Evolutionary conservation across 371 early-diverging fungal species (phyloP).

Genomic region (Actinomortierella ambigua): DNA sequence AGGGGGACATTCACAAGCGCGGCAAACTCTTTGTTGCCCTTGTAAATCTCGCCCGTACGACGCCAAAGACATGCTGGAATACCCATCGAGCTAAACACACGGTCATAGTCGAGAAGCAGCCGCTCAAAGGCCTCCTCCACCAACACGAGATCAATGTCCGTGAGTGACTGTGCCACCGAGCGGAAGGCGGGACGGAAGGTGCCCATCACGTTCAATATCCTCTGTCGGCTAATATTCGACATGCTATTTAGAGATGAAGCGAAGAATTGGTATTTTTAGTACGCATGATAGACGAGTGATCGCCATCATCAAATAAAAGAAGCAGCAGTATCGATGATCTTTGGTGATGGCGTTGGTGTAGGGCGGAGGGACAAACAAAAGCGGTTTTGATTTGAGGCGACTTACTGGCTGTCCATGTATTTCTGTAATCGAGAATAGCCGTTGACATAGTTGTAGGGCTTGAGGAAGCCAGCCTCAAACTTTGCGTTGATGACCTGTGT

Average conservation of each 20-base stretch:
- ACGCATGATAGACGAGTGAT: too few species aligned
- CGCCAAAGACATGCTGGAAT: constrained; percentile 94
- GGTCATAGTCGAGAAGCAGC: constrained; percentile 89
- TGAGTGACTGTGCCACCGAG: constrained; percentile 82
- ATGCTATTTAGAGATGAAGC: too few species aligned
- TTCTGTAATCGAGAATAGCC: constrained; percentile 86
- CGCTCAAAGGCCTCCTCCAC: constrained; percentile 96
- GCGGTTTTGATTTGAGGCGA: neutral
- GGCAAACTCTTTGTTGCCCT: constrained; percentile 93
- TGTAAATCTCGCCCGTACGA: constrained; percentile 94
- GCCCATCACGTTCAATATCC: constrained; percentile 87
- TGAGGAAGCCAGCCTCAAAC: constrained; percentile 90
- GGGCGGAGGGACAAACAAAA: too few species aligned
- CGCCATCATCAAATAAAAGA: constrained; percentile 13
- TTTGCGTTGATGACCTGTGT: constrained; percentile 91
- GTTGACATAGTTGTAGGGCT: constrained; percentile 92
- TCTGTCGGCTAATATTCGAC: constrained; percentile 72
- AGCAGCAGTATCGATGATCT: too few species aligned
- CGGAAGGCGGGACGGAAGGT: constrained; percentile 87
- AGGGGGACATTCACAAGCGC: constrained; percentile 81
- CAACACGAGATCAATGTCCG: constrained; percentile 89
- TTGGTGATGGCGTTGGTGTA: too few species aligned
- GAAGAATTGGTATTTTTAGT: too few species aligned
- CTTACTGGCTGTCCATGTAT: constrained; percentile 88
- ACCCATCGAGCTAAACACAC: constrained; percentile 93